These are phyloP conservation scores for Fraxinus nigra DNA, from an alignment of 305 asterid genomes.

Conservation along the genomic window DNA sequence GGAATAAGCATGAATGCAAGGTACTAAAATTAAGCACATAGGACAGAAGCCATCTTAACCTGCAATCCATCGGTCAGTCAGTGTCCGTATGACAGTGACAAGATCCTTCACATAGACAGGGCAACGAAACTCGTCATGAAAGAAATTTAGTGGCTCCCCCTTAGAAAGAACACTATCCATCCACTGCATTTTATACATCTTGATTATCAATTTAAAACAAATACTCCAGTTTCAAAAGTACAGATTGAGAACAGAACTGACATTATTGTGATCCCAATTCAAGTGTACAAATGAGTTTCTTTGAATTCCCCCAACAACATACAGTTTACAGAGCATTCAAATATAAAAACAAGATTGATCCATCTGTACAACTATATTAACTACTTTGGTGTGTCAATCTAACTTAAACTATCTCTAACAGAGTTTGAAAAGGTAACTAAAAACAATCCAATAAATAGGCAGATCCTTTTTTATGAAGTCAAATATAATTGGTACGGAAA, in stretches of 20 bases:
- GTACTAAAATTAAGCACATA: not conserved
- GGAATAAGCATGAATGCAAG: not conserved
- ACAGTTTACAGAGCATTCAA: not conserved
- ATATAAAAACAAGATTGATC: not conserved
- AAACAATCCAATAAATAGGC: not conserved
- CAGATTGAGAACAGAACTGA: constrained; percentile 1
- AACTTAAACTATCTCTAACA: not conserved
- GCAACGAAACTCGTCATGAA: constrained; percentile 87
- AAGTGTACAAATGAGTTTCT: not conserved
- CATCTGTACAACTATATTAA: not conserved
- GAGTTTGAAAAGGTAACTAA: not conserved
- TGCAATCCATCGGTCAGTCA: constrained; percentile 70
- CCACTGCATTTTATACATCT: constrained; percentile 58
- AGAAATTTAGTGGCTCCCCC: constrained; percentile 62
- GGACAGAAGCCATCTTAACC: constrained; percentile 44
- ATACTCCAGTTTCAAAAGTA: constrained; percentile 8
- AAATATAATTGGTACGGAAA: too few species aligned
- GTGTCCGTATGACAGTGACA: constrained; percentile 42
- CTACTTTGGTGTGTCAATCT: not conserved
- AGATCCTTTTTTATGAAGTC: not conserved
- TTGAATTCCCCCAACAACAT: not conserved
- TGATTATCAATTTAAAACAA: constrained; percentile 15
- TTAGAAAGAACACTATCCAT: constrained; percentile 77
- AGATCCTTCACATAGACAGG: constrained; percentile 90
- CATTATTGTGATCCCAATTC: not conserved